Conservation (phyloP, 306 rosid genomes). For the Sphenostylis stenocarpa region DNA sequence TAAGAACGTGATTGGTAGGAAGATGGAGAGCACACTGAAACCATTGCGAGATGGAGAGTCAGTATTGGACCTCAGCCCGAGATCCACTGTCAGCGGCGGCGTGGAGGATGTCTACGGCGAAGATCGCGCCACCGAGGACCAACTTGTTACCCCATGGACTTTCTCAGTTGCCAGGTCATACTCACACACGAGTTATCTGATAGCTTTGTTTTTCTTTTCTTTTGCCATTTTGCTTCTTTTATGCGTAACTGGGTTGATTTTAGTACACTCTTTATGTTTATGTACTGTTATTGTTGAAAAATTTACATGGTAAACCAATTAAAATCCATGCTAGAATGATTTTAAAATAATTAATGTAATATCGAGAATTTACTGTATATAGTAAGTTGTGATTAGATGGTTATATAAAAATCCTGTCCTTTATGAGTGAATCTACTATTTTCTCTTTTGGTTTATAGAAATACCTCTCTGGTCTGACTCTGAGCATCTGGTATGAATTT, state of each 20-base stretch:
- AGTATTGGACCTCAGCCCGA: conserved; percentile 74
- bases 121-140: conserved; percentile 86
- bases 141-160: conserved; percentile 92
- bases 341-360: neutral
- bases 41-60: conserved; percentile 59
- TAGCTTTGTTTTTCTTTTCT: neutral
- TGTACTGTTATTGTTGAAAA: neutral
- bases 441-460: neutral
- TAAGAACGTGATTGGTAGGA: conserved; percentile 21
- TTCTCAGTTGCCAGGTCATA: conserved; percentile 85
- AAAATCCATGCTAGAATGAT: neutral
- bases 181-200: neutral
- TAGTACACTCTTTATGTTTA: neutral
- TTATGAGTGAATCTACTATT: neutral
- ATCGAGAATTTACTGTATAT: neutral
- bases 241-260: neutral
- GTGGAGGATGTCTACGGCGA: conserved; percentile 89
- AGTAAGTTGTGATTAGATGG: neutral
- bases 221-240: neutral
- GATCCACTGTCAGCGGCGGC: conserved; percentile 72
- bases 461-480: neutral
- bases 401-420: neutral
- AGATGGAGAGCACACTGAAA: conserved; percentile 69
- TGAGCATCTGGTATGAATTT: neutral
- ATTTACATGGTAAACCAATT: neutral